These are phyloP conservation scores for Taphrina wiesneri DNA, from an alignment of 1,139 yeast genomes.

Conservation along the genomic window DNA sequence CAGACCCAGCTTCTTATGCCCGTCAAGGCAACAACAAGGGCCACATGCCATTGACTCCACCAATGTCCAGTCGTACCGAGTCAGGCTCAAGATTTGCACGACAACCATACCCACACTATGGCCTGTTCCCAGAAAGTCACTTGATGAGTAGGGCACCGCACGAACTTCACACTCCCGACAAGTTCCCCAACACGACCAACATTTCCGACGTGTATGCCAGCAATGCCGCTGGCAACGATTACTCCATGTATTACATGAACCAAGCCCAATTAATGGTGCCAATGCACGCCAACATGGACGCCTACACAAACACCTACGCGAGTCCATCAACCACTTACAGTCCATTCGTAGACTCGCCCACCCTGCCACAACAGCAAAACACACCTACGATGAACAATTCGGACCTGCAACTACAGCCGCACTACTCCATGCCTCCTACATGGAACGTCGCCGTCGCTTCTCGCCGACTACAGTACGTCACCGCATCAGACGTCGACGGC, in stretches of 20 bases:
- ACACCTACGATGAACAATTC: background rate
- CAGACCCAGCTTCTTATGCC: background rate
- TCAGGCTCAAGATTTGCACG: background rate
- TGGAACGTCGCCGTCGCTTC: conserved; percentile 6
- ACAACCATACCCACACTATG: conserved; percentile 6
- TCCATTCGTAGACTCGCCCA: background rate
- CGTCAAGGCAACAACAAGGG: background rate
- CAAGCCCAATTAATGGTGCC: background rate
- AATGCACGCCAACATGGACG: background rate
- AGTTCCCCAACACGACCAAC: background rate
- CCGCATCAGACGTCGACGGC: background rate
- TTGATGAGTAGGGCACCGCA: background rate
- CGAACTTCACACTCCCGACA: background rate
- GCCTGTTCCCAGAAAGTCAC: conserved; percentile 4
- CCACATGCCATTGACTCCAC: conserved; percentile 24
- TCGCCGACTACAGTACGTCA: conserved; percentile 5
- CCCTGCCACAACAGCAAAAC: background rate
- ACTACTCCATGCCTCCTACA: conserved; percentile 4
- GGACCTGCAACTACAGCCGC: background rate
- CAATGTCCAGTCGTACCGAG: conserved; percentile 22
- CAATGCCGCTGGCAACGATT: background rate
- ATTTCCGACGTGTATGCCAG: background rate
- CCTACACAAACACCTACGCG: background rate
- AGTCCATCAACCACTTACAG: conserved; percentile 1
- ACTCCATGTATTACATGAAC: background rate